Base-by-base conservation (phyloP, 1,284 basidiomycete species). In the Xerocomus amazonicus region DNA sequence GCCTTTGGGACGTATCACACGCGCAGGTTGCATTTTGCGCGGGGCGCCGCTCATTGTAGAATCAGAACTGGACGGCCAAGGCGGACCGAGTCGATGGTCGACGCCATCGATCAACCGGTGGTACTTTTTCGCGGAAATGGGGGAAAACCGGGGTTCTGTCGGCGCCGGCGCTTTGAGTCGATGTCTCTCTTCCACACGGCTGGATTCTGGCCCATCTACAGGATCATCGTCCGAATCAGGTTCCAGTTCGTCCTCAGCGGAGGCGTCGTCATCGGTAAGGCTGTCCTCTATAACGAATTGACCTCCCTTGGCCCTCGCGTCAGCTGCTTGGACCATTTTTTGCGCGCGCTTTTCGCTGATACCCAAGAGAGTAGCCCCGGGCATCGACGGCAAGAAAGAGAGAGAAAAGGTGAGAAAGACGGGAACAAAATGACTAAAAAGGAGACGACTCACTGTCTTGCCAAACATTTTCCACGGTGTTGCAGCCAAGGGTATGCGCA, bases 401-500 rank as follows among this genome's bases (percentile, higher is more conserved):
- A 47, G 38, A 38, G 29, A 32, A 35, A 45, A 44, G 10, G 50
- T 45, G 53, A 54, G 45, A 58, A 52, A 49, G 27, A 32, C 8
- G 19, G 14, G n/a, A 6, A 31, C 9, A 31, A 12, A 34, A 27
- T 4, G 4, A 47, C 38, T 43, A 48, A 54, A 35, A 51, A 50
- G 43, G 29, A 43, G 51, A 55, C 40, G 17, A 81, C 83, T 60
- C 60, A 87, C 85, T 80, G 75, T 61, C 82, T 69, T 28, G 78
- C 76, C 37, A 85, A 60, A 68, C 86, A 88, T 64, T 87, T 87
- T 36, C 73, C 76, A n/a, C 82, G 76, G 62, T 88, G 85, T 65
- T 87, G 84, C 48, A 80, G 61, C 85, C 86, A 88, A 23, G 86
- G 85, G 63, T 87, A 86, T 43, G 84, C 83, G 55, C 86, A 88